Percentiles rank a stretch among this genome's conserved stretches.
phyloP scores from a whole-genome alignment of 2,329 filamentous ascomycete genomes.

The Colletotrichum godetiae region DNA sequence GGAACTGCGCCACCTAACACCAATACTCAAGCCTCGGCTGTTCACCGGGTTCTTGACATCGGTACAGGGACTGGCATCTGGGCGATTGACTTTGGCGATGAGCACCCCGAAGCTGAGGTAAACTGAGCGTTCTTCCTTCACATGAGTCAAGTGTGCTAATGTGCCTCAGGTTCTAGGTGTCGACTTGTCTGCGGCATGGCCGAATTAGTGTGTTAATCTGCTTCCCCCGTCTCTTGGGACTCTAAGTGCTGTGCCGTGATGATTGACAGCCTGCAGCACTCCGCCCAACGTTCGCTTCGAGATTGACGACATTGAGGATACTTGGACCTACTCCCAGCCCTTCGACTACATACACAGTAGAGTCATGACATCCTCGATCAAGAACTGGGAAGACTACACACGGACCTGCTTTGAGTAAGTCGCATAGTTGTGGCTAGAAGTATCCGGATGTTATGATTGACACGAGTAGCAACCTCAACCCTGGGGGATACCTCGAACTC shows the following conservation, averaged over 20 bases:
- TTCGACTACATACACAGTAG: constrained; percentile 42
- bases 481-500: constrained; percentile 56
- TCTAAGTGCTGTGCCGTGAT: no score
- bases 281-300: constrained; percentile 58
- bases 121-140: no score
- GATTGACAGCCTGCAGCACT: constrained; percentile 44
- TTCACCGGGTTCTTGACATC: constrained; percentile 36
- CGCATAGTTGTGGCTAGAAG: no score
- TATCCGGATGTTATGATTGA: no score
- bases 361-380: constrained; percentile 35
- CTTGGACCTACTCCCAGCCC: constrained; percentile 48
- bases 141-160: no score
- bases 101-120: constrained; percentile 45
- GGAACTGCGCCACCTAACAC: constrained; percentile 40
- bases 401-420: constrained; percentile 28
- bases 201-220: constrained; percentile 43
- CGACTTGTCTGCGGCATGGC: constrained; percentile 68
- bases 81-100: constrained; percentile 42
- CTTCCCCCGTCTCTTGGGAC: no score
- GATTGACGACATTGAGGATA: constrained; percentile 52
- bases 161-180: constrained; percentile 64
- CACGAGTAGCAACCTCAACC: no score
- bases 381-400: constrained; percentile 38
- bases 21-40: background rate
- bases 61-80: constrained; percentile 41